Base-by-base conservation (phyloP, 2,329 filamentous ascomycete genomes). In the Triangularia verruculosa region DNA sequence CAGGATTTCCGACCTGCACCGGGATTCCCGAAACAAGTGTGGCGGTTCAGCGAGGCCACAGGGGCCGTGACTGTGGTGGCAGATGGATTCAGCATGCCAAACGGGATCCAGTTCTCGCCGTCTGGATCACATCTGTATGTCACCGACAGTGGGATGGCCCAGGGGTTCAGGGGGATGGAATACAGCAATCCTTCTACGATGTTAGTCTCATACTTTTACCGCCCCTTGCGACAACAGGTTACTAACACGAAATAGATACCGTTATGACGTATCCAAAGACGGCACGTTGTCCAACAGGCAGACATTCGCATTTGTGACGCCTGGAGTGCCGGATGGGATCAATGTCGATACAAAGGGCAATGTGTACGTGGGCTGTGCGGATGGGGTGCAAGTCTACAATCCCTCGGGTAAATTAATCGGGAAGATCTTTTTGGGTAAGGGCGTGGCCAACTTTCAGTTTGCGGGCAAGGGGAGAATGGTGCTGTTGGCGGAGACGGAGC, bases 61-160 rank as follows among this genome's bases (percentile, higher is more conserved):
- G 82, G 82, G 0, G 80, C 82, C 0, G 73, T 87, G 3, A 78
- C 79, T 1, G 81, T 82, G 0, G 84, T 85, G 3, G 85, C 85
- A 0, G 86, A 88, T 68, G 84, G 79, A 0, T 85, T 88, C 61
- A 76, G 71, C 0, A 75, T 80, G 32, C 83, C 83, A 0, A 88
- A 88, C 65, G 86, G 85, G 7, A 73, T 88, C 47, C 79, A 78
- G 1, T 87, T 88, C 69, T 83, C 82, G 0, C 84, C 83, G 0
- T 79, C 82, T 64, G 82, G 84, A 20, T 72, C 72, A 7, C 75
- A 79, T 22, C 75, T 82, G 1, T 88, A 88, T 63, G 74, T 88
- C 3, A 81, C 83, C 8, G 86, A 88, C 68, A 85, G 82, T 0
- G 86, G 85, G 1, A 76, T 78, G 43, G 74, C 74, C 7, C 76